phyloP scores from a whole-genome alignment of 139 green algal genomes.

The Chlamydomonas sp. region DNA sequence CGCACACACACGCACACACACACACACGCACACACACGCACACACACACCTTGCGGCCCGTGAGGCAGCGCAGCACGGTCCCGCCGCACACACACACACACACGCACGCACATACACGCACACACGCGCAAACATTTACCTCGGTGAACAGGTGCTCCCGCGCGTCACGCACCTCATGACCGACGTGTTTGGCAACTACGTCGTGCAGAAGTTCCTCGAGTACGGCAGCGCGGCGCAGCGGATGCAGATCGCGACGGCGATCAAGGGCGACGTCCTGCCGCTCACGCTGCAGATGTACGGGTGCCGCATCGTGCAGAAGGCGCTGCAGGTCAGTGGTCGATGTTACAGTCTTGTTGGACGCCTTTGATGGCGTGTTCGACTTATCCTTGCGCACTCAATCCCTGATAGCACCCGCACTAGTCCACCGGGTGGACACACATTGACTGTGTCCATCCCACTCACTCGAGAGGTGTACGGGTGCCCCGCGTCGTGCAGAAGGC shows the following conservation, averaged over 20 bases:
- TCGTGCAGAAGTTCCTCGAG: slow-evolving; percentile 83
- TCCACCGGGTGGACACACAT: neutral
- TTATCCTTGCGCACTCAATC: neutral
- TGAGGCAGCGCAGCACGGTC: no score
- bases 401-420: neutral
- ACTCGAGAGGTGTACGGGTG: neutral
- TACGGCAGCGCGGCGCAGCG: slow-evolving; percentile 29
- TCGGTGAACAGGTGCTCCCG: no score
- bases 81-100: no score
- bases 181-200: slow-evolving; percentile 85
- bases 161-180: slow-evolving; percentile 65
- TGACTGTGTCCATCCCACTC: neutral
- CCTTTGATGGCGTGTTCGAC: neutral
- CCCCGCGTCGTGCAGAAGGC: neutral
- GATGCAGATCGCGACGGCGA: neutral
- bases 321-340: slow-evolving; percentile 47
- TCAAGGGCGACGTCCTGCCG: slow-evolving; percentile 35
- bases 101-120: no score
- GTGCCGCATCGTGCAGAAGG: slow-evolving; percentile 90
- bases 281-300: slow-evolving; percentile 87
- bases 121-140: no score
- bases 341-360: neutral
- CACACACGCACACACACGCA: no score
- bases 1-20: no score
- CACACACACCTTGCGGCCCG: no score